phyloP scores from a whole-genome alignment of 768 basidiomycete species.

The Neoboletus magnificus region DNA sequence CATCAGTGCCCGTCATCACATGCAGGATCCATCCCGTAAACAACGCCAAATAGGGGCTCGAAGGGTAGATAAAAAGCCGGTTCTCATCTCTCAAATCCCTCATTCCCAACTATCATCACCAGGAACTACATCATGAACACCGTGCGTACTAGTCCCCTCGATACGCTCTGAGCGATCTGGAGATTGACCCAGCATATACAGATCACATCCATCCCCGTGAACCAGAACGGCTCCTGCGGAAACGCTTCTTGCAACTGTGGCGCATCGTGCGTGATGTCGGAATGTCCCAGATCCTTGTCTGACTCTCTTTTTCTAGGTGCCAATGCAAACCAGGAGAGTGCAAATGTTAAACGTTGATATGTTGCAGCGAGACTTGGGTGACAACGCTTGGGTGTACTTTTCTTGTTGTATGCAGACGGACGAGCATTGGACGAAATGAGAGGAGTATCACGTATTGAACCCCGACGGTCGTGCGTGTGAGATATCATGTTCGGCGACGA shows the following conservation, averaged over 20 bases:
- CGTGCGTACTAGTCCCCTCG: neutral
- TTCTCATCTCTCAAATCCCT: neutral
- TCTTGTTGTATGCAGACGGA: neutral
- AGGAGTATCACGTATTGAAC: too few relatives aligned
- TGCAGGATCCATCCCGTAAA: neutral
- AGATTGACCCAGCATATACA: neutral
- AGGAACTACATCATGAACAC: conserved; percentile 6
- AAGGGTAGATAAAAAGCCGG: neutral
- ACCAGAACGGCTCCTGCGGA: conserved; percentile 7
- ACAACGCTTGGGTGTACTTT: neutral
- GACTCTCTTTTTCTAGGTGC: neutral
- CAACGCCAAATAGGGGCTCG: neutral
- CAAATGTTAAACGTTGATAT: neutral
- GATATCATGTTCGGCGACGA: neutral
- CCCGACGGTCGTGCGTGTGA: too few relatives aligned
- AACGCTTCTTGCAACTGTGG: neutral
- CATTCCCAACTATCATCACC: neutral
- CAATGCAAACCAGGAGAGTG: neutral
- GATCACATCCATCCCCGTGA: conserved; percentile 3
- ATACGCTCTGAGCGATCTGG: neutral
- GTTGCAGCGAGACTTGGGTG: too few relatives aligned
- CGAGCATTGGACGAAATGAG: neutral
- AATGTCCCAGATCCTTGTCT: neutral
- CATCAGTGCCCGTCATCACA: neutral
- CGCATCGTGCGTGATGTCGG: neutral